Conservation (phyloP, 257 asterid species). For the Nicotiana attenuata region DNA sequence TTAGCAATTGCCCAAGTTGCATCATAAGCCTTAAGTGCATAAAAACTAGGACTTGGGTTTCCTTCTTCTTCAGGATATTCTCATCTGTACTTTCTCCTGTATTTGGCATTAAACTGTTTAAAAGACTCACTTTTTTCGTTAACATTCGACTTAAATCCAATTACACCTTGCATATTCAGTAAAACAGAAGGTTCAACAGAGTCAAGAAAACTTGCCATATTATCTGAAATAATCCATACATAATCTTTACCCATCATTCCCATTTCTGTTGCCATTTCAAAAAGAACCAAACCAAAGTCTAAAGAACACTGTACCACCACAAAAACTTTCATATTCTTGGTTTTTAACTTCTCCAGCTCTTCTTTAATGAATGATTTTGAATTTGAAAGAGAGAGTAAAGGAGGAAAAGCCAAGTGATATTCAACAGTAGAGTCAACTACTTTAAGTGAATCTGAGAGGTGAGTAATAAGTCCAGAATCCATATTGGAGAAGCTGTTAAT, state of each 20-base stretch:
- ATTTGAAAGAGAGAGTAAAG: constrained; percentile 15
- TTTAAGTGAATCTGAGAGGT: constrained; percentile 36
- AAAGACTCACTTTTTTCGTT: constrained; percentile 10
- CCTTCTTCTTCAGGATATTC: constrained; percentile 41
- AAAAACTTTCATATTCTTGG: constrained; percentile 26
- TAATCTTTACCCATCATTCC: constrained; percentile 54
- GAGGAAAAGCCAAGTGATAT: constrained; percentile 29
- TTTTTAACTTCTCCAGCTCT: constrained; percentile 27
- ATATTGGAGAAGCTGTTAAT: constrained; percentile 22
- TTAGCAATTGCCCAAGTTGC: constrained; percentile 28
- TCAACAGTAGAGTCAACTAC: constrained; percentile 32
- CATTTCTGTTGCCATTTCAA: constrained; percentile 36
- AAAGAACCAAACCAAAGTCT: constrained; percentile 39
- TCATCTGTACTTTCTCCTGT: constrained; percentile 31
- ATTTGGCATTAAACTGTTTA: constrained; percentile 27
- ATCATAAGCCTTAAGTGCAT: constrained; percentile 53
- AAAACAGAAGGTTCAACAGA: constrained; percentile 31
- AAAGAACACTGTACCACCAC: constrained; percentile 35
- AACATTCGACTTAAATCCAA: constrained; percentile 40
- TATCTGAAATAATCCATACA: constrained; percentile 57
- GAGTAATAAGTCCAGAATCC: constrained; percentile 22
- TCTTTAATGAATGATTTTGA: constrained; percentile 14
- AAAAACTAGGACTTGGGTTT: constrained; percentile 33
- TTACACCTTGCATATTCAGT: constrained; percentile 52
- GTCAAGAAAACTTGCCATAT: constrained; percentile 42